Percentiles rank a stretch among this genome's conserved stretches.
Evolutionary conservation across 2,329 filamentous ascomycete genomes (phyloP).

Genomic region (Coniosporium tulheliwenetii): DNA sequence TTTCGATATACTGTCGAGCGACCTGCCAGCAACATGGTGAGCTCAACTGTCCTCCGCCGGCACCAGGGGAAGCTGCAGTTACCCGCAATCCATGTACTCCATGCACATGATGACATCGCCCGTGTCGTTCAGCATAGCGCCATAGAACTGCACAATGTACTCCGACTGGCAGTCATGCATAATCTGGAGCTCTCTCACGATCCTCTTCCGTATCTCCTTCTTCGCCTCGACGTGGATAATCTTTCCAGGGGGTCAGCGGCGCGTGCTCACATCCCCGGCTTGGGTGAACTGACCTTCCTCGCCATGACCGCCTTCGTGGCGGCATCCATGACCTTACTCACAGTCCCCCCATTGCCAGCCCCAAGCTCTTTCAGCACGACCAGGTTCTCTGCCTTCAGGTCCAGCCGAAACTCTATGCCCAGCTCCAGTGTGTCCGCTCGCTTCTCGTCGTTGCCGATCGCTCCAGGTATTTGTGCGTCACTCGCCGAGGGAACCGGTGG

Average conservation of each 20-base stretch:
- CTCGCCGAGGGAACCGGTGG: constrained; percentile 53
- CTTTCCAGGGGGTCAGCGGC: constrained; percentile 27
- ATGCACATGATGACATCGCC: constrained; percentile 99
- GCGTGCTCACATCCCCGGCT: background rate
- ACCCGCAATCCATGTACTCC: constrained; percentile 99
- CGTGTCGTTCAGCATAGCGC: constrained; percentile 88
- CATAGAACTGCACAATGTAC: constrained; percentile 95
- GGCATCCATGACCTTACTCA: constrained; percentile 93
- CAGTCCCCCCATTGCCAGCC: constrained; percentile 90
- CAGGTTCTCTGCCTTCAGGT: constrained; percentile 80
- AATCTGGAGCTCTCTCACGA: constrained; percentile 91
- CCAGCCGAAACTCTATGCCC: constrained; percentile 89
- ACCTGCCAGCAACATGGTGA: constrained; percentile 34
- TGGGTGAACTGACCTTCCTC: constrained; percentile 55
- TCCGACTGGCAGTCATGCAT: constrained; percentile 97
- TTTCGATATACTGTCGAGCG: constrained; percentile 83
- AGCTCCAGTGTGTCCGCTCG: constrained; percentile 71
- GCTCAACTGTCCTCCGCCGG: background rate
- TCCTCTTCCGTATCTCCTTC: constrained; percentile 90
- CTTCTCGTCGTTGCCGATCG: constrained; percentile 42
- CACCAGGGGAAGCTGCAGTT: constrained; percentile 22
- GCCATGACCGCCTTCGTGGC: constrained; percentile 95
- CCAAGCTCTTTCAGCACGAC: constrained; percentile 89
- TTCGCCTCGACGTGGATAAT: constrained; percentile 97
- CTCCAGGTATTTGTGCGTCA: constrained; percentile 46